These are phyloP conservation scores for Gentiana straminea DNA, from an alignment of 257 asterid species.

Conservation along the genomic window DNA sequence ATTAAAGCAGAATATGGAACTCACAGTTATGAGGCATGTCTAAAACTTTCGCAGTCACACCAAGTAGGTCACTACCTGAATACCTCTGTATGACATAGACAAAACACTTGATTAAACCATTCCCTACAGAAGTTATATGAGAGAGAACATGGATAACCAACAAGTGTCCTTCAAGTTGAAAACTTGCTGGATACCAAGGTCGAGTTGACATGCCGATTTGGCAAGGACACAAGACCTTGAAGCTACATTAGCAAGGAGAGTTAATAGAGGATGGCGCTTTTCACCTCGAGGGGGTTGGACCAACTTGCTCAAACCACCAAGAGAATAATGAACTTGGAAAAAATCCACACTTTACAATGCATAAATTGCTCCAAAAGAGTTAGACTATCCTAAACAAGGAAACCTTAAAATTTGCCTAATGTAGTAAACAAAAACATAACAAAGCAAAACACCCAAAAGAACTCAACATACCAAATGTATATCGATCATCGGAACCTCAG, in stretches of 20 bases:
- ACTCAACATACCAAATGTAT: conserved; percentile 61
- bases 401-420: no score
- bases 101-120: not conserved
- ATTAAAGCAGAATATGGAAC: conserved; percentile 16
- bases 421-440: no score
- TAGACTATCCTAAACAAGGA: not conserved
- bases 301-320: not conserved
- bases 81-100: conserved; percentile 38
- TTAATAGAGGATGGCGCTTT: no score
- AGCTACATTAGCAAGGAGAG: no score
- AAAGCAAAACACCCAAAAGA: not conserved
- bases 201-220: no score
- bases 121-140: not conserved
- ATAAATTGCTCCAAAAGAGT: not conserved
- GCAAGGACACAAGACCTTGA: no score
- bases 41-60: conserved; percentile 67
- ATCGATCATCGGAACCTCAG: conserved; percentile 94
- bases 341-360: not conserved
- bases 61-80: conserved; percentile 81
- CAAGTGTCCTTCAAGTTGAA: not conserved
- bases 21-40: conserved; percentile 82
- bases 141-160: not conserved
- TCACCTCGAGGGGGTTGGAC: no score
- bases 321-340: not conserved
- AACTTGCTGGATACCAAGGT: no score